Conservation (phyloP, 2,329 filamentous ascomycete species). For the Calonectria pauciramosa region DNA sequence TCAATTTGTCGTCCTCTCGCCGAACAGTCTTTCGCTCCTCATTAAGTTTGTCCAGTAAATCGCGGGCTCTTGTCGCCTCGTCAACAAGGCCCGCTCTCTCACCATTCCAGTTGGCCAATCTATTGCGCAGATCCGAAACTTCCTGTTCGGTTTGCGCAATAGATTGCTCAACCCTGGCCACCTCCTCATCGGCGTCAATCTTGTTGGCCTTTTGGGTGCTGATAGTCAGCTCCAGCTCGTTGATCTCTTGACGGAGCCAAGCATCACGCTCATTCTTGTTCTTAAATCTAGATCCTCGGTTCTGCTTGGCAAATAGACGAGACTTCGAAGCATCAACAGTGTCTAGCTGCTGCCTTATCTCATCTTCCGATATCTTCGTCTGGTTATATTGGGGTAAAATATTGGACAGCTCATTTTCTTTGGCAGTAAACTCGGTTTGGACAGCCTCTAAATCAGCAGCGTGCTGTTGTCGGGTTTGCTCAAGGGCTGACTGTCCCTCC, state of each 20-base stretch:
- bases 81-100: slow-evolving; percentile 80
- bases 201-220: slow-evolving; percentile 87
- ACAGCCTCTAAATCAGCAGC: slow-evolving; percentile 80
- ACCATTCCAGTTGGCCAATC: slow-evolving; percentile 83
- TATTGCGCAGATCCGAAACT: slow-evolving; percentile 76
- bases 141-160: slow-evolving; percentile 82
- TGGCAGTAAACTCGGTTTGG: slow-evolving; percentile 79
- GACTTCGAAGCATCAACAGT: slow-evolving; percentile 81
- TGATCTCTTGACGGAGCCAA: slow-evolving; percentile 84
- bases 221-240: slow-evolving; percentile 82
- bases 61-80: slow-evolving; percentile 81
- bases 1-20: slow-evolving; percentile 89
- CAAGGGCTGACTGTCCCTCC: slow-evolving; percentile 85
- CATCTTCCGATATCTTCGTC: slow-evolving; percentile 79
- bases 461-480: slow-evolving; percentile 79
- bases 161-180: slow-evolving; percentile 76
- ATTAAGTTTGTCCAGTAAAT: slow-evolving; percentile 81
- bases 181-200: slow-evolving; percentile 87
- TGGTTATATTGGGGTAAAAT: slow-evolving; percentile 84
- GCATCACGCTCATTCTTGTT: slow-evolving; percentile 91
- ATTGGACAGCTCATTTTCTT: slow-evolving; percentile 81
- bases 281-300: slow-evolving; percentile 86
- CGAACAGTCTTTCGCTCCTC: slow-evolving; percentile 91
- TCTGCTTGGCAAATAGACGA: slow-evolving; percentile 92
- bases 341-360: slow-evolving; percentile 79